Conservation (phyloP, 352 stramenopile genomes). For the Globisporangium paddicum region DNA sequence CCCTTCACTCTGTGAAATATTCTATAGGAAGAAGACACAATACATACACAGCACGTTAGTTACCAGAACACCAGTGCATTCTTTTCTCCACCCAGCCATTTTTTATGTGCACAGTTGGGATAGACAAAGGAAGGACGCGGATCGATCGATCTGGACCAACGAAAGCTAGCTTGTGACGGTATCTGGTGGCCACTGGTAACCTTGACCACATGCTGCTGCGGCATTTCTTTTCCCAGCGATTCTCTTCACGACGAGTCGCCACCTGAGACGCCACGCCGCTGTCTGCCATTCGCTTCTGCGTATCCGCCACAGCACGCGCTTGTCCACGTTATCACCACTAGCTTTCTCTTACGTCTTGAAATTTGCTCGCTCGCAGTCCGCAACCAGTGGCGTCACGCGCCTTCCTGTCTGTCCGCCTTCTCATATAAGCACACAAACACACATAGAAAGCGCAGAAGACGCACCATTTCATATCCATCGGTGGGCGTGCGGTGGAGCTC, state of each 20-base stretch:
- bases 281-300: too few species aligned
- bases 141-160: too few species aligned
- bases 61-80: neutral
- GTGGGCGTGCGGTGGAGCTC: constrained; percentile 25
- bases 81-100: too few species aligned
- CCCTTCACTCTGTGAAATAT: constrained; percentile 27
- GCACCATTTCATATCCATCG: constrained; percentile 49
- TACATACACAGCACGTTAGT: neutral
- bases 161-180: too few species aligned
- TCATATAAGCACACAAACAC: neutral
- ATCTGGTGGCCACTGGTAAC: too few species aligned
- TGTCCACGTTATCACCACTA: neutral
- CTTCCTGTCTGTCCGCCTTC: neutral
- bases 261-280: too few species aligned
- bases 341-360: neutral
- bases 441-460: too few species aligned
- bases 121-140: too few species aligned
- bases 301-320: neutral
- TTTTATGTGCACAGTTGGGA: too few species aligned
- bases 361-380: neutral
- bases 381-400: neutral
- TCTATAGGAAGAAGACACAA: constrained; percentile 13
- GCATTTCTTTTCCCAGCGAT: too few species aligned
- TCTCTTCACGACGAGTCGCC: neutral
- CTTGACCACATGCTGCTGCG: too few species aligned